Percentiles rank a stretch among this genome's conserved stretches.
phyloP scores from a whole-genome alignment of 2,329 filamentous ascomycete species.

The Cercospora nicotianae region DNA sequence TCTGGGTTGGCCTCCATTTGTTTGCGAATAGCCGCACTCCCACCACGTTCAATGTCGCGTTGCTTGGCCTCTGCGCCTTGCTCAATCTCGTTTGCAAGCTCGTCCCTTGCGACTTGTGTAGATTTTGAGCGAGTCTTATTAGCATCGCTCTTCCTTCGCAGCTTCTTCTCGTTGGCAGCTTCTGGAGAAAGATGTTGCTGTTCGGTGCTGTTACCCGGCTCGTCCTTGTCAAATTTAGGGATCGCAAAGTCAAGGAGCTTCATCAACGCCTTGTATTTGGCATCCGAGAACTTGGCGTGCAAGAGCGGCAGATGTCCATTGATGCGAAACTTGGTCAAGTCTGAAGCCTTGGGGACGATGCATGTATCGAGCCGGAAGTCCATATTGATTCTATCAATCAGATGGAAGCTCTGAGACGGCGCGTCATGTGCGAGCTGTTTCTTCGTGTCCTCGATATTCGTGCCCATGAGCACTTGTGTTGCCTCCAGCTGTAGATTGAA shows the following conservation, averaged over 20 bases:
- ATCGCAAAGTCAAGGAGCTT: slow-evolving; percentile 92
- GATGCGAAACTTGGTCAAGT: slow-evolving; percentile 86
- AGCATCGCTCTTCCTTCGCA: slow-evolving; percentile 40
- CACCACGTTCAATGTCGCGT: slow-evolving; percentile 40
- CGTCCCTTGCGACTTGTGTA: slow-evolving; percentile 69
- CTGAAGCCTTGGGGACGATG: slow-evolving; percentile 93
- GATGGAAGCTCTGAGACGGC: slow-evolving; percentile 68
- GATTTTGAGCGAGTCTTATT: slow-evolving; percentile 66
- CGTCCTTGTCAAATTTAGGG: slow-evolving; percentile 66
- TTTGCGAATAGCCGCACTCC: slow-evolving; percentile 43
- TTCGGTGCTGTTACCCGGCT: slow-evolving; percentile 24
- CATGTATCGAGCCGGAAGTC: slow-evolving; percentile 95
- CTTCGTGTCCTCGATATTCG: slow-evolving; percentile 87
- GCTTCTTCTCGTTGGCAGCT: slow-evolving; percentile 38
- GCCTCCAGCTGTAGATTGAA: slow-evolving; percentile 91
- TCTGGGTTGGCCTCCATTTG: slow-evolving; percentile 61
- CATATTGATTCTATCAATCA: slow-evolving; percentile 96
- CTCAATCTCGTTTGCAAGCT: slow-evolving; percentile 71
- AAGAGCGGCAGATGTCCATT: slow-evolving; percentile 90
- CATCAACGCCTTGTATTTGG: slow-evolving; percentile 97
- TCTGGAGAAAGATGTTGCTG: slow-evolving; percentile 39
- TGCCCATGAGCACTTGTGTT: slow-evolving; percentile 92
- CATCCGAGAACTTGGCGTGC: slow-evolving; percentile 87
- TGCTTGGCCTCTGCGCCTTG: slow-evolving; percentile 58
- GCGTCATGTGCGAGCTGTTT: slow-evolving; percentile 71